Conservation (phyloP, 139 green algal species). For the Bryopsis sp. region DNA sequence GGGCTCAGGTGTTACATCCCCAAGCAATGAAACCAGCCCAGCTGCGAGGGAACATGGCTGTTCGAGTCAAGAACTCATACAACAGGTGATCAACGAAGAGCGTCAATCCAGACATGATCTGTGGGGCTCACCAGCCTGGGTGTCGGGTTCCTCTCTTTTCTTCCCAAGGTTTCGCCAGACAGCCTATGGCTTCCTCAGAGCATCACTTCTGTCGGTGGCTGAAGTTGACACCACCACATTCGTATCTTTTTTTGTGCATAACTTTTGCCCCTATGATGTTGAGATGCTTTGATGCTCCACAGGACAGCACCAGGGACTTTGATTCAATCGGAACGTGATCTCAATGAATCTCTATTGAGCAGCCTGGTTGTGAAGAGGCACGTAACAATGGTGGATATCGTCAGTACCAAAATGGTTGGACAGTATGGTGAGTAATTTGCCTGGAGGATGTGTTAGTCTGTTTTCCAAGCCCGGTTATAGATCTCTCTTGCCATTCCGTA, state of each 20-base stretch:
- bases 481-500: background rate
- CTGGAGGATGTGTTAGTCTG: slow-evolving; percentile 14
- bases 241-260: background rate
- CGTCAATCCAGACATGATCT: too few species aligned
- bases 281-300: background rate
- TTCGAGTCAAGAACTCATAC: slow-evolving; percentile 98
- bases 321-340: slow-evolving; percentile 66
- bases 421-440: too few species aligned
- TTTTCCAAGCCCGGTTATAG: background rate
- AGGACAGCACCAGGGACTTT: slow-evolving; percentile 78
- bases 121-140: too few species aligned
- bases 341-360: slow-evolving; percentile 76
- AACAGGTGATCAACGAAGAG: too few species aligned
- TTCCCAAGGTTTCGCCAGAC: too few species aligned
- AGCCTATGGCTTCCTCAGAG: too few species aligned
- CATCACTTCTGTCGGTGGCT: too few species aligned
- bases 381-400: slow-evolving; percentile 79
- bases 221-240: too few species aligned
- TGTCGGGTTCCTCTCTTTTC: too few species aligned
- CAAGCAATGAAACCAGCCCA: slow-evolving; percentile 89
- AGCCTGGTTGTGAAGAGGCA: slow-evolving; percentile 91
- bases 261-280: slow-evolving; percentile 9
- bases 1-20: slow-evolving; percentile 93
- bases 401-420: slow-evolving; percentile 73
- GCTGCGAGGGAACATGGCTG: slow-evolving; percentile 51